Evolutionary conservation across 176 grass and related monocot species (phyloP).

Genomic region (Pontederia crassipes): DNA sequence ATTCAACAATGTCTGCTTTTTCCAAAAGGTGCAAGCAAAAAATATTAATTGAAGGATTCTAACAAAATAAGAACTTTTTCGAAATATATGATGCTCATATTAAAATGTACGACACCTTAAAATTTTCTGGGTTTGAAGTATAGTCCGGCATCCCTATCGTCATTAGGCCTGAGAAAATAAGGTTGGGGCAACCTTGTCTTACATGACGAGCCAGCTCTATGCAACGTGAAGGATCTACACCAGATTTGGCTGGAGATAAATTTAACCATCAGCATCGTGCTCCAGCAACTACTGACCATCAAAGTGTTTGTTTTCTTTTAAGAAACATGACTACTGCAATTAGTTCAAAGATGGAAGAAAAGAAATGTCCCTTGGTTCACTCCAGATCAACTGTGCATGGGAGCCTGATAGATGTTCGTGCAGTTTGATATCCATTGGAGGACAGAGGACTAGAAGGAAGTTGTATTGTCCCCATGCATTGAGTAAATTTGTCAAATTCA

Average conservation of each 20-base stretch:
- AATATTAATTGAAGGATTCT: not conserved
- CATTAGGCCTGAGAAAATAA: constrained; percentile 86
- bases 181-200: constrained; percentile 50
- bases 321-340: no score
- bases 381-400: no score
- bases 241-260: constrained; percentile 77
- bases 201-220: constrained; percentile 71
- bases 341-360: no score
- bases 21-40: constrained; percentile 4
- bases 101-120: constrained; percentile 35
- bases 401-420: no score
- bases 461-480: no score
- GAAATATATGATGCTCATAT: not conserved
- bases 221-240: constrained; percentile 58
- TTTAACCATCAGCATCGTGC: not conserved
- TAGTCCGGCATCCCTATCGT: constrained; percentile 88
- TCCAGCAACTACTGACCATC: not conserved
- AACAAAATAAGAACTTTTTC: not conserved
- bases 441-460: no score
- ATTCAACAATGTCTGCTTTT: constrained; percentile 38
- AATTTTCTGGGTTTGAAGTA: constrained; percentile 80
- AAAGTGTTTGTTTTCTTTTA: not conserved
- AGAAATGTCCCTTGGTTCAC: no score
- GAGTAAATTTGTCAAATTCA: no score
- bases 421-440: no score